Evolutionary conservation across 768 basidiomycete genomes (phyloP).

Genomic region (Trametes cubensis): DNA sequence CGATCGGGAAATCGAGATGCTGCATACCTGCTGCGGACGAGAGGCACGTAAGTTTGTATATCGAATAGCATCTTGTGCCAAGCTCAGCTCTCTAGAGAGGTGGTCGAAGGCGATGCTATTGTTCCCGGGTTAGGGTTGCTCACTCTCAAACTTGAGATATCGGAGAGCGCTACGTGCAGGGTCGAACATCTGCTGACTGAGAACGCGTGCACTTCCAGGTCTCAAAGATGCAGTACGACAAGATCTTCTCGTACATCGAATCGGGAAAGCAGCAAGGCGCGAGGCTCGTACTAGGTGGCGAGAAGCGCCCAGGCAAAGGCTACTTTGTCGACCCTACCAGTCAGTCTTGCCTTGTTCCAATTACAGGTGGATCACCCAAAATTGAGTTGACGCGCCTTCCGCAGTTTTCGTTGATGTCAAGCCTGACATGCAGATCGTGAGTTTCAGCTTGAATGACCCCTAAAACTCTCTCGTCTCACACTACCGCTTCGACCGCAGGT

Average conservation of each 20-base stretch:
- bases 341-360: constrained; percentile 38
- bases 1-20: no score
- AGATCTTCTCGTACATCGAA: constrained; percentile 87
- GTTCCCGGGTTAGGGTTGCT: no score
- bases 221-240: constrained; percentile 83
- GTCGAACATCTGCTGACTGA: no score
- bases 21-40: no score
- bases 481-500: constrained; percentile 17
- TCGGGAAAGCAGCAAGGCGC: constrained; percentile 85
- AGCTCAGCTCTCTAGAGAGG: no score
- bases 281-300: constrained; percentile 75
- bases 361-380: constrained; percentile 4
- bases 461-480: not conserved
- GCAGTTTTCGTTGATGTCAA: constrained; percentile 82
- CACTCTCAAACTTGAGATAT: no score
- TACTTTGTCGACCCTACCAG: constrained; percentile 91
- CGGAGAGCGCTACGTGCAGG: no score
- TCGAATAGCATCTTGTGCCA: no score
- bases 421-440: constrained; percentile 83
- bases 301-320: constrained; percentile 74
- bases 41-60: no score
- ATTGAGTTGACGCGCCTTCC: constrained; percentile 5
- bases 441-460: constrained; percentile 25
- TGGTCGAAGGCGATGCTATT: no score
- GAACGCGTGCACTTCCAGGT: constrained; percentile 47